Base-by-base conservation (phyloP, 108 stramenopile genomes). In the Discostella pseudostelligera region DNA sequence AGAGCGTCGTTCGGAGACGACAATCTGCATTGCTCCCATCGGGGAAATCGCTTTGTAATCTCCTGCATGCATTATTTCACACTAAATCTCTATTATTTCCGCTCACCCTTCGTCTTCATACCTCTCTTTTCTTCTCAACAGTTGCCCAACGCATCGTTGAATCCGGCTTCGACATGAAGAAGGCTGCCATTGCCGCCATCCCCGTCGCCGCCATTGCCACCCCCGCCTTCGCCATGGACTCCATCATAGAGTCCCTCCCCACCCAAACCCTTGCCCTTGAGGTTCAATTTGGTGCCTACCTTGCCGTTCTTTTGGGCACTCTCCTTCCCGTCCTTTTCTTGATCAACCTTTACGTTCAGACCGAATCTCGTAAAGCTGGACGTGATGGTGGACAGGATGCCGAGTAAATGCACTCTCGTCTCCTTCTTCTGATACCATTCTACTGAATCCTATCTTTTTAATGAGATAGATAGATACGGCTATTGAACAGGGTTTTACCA, bases 241-340 rank as follows among this genome's bases (percentile, higher is more conserved):
- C 88, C 58, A 81, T 93, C 70, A 67, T 93, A 44, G 86, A 78
- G 46, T 68, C 74, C 32, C 83, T 94, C 53, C 93, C 93, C 44
- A 83, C 89, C 65, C 84, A 87, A 60, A 82, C 88, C 40, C 61
- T 94, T 53, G 77, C 89, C 69, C 84, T 90, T 69, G 87, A 94
- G 79, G 93, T 94, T 79, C 88, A 89, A 69, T 90, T 90, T 79
- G 93, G 93, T 68, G 96, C 96, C 39, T 96, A 93, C 84, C 81
- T 96, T 70, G 96, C 96, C 57, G 92, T 96, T 16, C 85, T 94
- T 69, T 75, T 96, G 16, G 96, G 96, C 79, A 94, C 93, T 39
- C 91, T 96, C 80, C 90, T 96, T 46, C 96, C 96, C 45, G 69
- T 55, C 25, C 81, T 94, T 28, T 96, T 96, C 92, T 88, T 96